Percentiles rank a stretch among this genome's conserved stretches.
Evolutionary conservation across 2,329 filamentous ascomycete genomes (phyloP).

Genomic region (Graphiopsis chlorocephala): DNA sequence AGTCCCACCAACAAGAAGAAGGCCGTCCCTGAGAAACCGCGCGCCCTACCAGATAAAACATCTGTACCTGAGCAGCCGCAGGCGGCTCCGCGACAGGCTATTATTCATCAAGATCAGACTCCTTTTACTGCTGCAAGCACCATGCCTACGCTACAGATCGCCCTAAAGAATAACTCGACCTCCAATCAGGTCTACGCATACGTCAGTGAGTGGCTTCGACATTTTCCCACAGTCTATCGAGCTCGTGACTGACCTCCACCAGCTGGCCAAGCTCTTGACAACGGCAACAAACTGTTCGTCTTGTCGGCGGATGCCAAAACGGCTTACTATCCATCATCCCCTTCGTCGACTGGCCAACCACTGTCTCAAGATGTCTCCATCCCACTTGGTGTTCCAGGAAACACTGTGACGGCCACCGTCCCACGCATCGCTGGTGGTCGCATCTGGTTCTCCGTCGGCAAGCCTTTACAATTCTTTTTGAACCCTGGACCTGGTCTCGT

Average conservation of each 20-base stretch:
- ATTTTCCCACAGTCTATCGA: too few species aligned
- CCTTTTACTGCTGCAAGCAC: constrained; percentile 22
- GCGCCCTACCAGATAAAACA: background rate
- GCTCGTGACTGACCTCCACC: background rate
- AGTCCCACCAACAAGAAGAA: background rate
- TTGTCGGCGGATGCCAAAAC: constrained; percentile 35
- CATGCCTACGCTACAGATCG: constrained; percentile 30
- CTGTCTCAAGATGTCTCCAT: constrained; percentile 45
- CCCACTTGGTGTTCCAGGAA: constrained; percentile 38
- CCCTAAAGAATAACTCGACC: constrained; percentile 33
- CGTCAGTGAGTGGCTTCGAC: constrained; percentile 47
- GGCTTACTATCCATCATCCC: constrained; percentile 36
- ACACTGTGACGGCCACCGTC: constrained; percentile 33
- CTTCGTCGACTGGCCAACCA: constrained; percentile 32
- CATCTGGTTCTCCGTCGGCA: constrained; percentile 37
- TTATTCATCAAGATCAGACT: background rate
- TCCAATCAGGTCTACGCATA: constrained; percentile 36
- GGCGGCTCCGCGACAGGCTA: constrained; percentile 8
- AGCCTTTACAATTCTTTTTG: constrained; percentile 33
- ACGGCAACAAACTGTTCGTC: constrained; percentile 33
- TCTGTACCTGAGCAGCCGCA: constrained; percentile 9
- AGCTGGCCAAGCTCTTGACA: constrained; percentile 36
- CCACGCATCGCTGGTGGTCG: constrained; percentile 37
- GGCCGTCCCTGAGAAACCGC: background rate
- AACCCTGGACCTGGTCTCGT: constrained; percentile 38